These are phyloP conservation scores for Amaranthus cruentus DNA, from an alignment of 148 eudicot species.

Conservation along the genomic window DNA sequence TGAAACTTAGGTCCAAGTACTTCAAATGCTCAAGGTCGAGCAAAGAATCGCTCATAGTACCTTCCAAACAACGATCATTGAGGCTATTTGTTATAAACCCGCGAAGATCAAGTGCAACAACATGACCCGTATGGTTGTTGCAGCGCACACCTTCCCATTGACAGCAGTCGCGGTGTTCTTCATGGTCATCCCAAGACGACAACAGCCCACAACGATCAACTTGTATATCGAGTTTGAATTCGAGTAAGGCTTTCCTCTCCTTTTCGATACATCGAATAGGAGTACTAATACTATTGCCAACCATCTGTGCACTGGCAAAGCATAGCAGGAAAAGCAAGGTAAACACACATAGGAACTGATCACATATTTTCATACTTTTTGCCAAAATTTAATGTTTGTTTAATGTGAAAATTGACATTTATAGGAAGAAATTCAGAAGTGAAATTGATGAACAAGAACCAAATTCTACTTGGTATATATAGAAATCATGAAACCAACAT, in stretches of 20 bases:
- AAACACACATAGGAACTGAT: background rate
- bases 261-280: conserved; percentile 9
- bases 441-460: background rate
- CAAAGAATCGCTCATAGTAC: conserved; percentile 2
- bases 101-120: conserved; percentile 12
- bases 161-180: conserved; percentile 6
- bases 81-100: background rate
- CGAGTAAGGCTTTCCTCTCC: conserved; percentile 8
- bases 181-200: conserved; percentile 5
- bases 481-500: background rate
- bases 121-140: conserved; percentile 15
- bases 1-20: conserved; percentile 13
- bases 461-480: background rate
- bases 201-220: conserved; percentile 15
- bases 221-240: conserved; percentile 4
- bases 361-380: background rate
- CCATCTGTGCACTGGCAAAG: background rate
- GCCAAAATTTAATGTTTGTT: background rate
- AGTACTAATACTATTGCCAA: background rate
- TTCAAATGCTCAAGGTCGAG: conserved; percentile 5
- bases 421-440: background rate
- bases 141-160: conserved; percentile 16
- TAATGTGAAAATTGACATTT: too few relatives aligned
- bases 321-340: background rate
- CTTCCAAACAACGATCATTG: background rate